Evolutionary conservation across 2,329 filamentous ascomycete genomes (phyloP), one percentile per base, ranked within the genome.

Genomic region (Didymella glomerata): DNA sequence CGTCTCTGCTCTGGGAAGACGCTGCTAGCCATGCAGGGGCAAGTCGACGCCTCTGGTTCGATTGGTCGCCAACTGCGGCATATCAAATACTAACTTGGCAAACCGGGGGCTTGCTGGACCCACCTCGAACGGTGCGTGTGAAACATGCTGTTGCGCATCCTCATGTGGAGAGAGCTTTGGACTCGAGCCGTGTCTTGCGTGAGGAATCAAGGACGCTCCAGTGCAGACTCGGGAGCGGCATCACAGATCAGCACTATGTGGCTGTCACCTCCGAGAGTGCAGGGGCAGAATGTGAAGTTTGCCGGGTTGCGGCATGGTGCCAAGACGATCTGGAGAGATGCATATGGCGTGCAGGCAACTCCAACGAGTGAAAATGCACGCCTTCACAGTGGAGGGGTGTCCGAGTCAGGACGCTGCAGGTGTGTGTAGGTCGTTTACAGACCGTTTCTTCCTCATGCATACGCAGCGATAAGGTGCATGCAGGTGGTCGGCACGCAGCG

Each of bases 1-100:
- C 61, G 62, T 56, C 63, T 60, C 55, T 34, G 44, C 50, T 59
- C 51, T 60, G 42, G 57, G 57, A 60, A 38, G 58, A 49, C 36
- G 53, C 32, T 50, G 53, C 49, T 63, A 64, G 68, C 70, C 68
- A 71, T 74, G 71, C 71, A 70, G 72, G 27, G 57, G 64, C 58
- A 63, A 62, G 64, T 47, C 38, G 48, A 42, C 46, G 47, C 51
- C 54, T 48, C 56, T 51, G 56, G 59, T 58, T 60, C 50, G 52
- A 68, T 68, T 71, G 66, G 68, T 64, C 67, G 63, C 67, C 58
- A 66, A 56, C 52, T 63, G 68, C 68, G 63, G 66, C 60, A 65
- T 64, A 64, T 65, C 68, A 70, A 68, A 71, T 70, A 59, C 53
- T 48, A 51, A 44, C 64, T 66, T 72, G 65, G 54, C 54, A 62